Conservation (phyloP, 805 yeast genomes). For the Torulaspora quercuum region DNA sequence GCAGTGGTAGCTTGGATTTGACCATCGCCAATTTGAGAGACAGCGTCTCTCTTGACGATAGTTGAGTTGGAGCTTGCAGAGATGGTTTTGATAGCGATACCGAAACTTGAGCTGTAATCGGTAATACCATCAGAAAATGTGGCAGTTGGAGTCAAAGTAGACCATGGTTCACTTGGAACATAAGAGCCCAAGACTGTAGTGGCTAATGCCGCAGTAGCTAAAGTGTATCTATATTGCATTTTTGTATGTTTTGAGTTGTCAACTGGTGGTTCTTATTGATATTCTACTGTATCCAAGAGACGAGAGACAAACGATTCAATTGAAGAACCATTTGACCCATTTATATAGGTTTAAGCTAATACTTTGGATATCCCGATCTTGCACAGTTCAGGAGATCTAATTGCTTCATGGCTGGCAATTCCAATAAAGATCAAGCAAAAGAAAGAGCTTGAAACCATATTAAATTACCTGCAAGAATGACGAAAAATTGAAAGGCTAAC, state of each 20-base stretch:
- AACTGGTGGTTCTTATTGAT: neutral
- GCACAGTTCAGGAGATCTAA: neutral
- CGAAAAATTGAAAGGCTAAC: too few relatives aligned
- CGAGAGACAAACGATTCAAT: too few relatives aligned
- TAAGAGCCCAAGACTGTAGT: conserved; percentile 29
- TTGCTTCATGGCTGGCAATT: conserved; percentile 4
- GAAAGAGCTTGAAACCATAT: too few relatives aligned
- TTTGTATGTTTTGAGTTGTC: conserved; percentile 1
- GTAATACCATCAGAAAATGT: conserved; percentile 40
- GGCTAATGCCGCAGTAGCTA: conserved; percentile 34
- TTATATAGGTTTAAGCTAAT: conserved; percentile 5
- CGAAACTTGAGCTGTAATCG: conserved; percentile 39
- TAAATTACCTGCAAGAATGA: too few relatives aligned
- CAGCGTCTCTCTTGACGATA: conserved; percentile 41
- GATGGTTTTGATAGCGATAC: conserved; percentile 43
- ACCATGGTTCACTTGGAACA: conserved; percentile 40
- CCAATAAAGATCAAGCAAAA: neutral
- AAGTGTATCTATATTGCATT: conserved; percentile 31
- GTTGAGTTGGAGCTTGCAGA: conserved; percentile 30
- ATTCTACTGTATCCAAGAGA: too few relatives aligned
- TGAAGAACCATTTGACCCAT: neutral
- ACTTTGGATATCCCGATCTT: too few relatives aligned
- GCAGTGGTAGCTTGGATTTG: conserved; percentile 48
- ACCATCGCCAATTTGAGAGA: conserved; percentile 47
- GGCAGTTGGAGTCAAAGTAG: conserved; percentile 42